Evolutionary conservation across 2,329 filamentous ascomycete species (phyloP).

Genomic region (Xylariomycetidae sp.): DNA sequence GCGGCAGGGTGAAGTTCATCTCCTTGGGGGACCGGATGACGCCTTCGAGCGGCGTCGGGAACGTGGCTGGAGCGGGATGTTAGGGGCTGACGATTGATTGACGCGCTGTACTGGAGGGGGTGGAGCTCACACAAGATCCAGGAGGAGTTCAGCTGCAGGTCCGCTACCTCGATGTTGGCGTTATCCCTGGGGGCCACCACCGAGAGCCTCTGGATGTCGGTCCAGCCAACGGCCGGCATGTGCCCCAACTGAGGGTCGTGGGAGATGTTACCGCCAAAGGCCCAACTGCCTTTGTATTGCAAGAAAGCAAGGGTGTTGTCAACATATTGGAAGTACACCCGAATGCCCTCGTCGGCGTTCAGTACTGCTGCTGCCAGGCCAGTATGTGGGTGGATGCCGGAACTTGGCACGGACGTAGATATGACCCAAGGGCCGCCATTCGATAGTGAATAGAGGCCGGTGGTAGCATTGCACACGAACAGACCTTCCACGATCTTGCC

Average conservation of each 20-base stretch:
- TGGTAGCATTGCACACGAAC: slow-evolving; percentile 9
- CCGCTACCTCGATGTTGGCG: slow-evolving; percentile 7
- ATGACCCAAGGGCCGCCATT: slow-evolving; percentile 1
- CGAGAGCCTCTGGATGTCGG: slow-evolving; percentile 2
- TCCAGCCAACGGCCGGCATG: slow-evolving; percentile 2
- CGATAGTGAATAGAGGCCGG: slow-evolving; percentile 1
- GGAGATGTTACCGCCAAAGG: neutral
- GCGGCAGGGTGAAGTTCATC: neutral
- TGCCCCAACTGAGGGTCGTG: slow-evolving; percentile 4
- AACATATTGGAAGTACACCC: slow-evolving; percentile 7
- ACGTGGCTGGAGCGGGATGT: neutral
- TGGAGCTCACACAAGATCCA: slow-evolving; percentile 8
- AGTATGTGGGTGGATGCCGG: slow-evolving; percentile 2
- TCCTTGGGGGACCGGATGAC: slow-evolving; percentile 1
- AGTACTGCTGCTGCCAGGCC: slow-evolving; percentile 7
- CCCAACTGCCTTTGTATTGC: slow-evolving; percentile 6
- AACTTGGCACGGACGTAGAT: neutral
- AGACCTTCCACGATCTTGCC: slow-evolving; percentile 4
- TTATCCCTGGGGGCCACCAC: slow-evolving; percentile 5
- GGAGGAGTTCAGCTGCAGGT: neutral
- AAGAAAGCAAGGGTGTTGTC: slow-evolving; percentile 2
- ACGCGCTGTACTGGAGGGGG: neutral
- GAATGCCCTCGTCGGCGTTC: slow-evolving; percentile 3
- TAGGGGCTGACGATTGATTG: too few relatives aligned
- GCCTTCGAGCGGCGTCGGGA: slow-evolving; percentile 3